Base-by-base conservation (phyloP, 192 early-diverging fungal genomes). In the Lunasporangiospora selenospora region DNA sequence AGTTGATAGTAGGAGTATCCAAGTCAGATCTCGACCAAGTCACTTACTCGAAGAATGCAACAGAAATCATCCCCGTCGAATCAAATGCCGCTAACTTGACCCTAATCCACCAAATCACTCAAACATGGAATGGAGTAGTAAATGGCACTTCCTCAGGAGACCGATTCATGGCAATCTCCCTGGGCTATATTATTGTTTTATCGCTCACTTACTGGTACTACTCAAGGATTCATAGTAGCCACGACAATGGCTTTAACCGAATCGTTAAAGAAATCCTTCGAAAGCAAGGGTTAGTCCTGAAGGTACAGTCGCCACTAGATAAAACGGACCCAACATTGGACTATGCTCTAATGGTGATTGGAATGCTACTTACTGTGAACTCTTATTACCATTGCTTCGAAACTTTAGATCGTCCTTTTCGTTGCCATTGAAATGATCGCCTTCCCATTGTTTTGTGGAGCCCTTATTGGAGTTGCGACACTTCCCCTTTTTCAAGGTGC, bases 361-460 rank as follows among this genome's bases (percentile, higher is more conserved):
- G 16, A 13, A 18, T 16, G 8, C 24, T 67, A 53, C 24, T 62
- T 60, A 43, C 18, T 11, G 24, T 60, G n/a, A 19, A 48, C 29
- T 4, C 19, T n/a, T 1, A 31, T 5, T 26, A 10, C 13, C 1
- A 36, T 11, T 4, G 3, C 19, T 21, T 8, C 38, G 39, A 1
- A 19, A 6, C 26, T 29, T 65, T 80, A 89, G 78, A 80, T 99
- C 3, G 65, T 87, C 0, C 87, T 94, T 41, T 97, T 99, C 63
- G 83, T 98, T 23, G 75, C 82, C 12, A 85, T 98, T 31, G 97
- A 99, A 78, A 86, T 97, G 9, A 76, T 88, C 12, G 47, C 89
- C 34, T 98, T 98, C 58, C 97, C 97, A 16, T 77, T 90, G 6
- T 77, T 90, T 40, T 98, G 95, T 65, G 97, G 97, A 5, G 63